A percentile compares a stretch with the other conserved stretches of the same genome.
Conservation (phyloP, 2,329 filamentous ascomycete species). For the Fusarium pilosicola region DNA sequence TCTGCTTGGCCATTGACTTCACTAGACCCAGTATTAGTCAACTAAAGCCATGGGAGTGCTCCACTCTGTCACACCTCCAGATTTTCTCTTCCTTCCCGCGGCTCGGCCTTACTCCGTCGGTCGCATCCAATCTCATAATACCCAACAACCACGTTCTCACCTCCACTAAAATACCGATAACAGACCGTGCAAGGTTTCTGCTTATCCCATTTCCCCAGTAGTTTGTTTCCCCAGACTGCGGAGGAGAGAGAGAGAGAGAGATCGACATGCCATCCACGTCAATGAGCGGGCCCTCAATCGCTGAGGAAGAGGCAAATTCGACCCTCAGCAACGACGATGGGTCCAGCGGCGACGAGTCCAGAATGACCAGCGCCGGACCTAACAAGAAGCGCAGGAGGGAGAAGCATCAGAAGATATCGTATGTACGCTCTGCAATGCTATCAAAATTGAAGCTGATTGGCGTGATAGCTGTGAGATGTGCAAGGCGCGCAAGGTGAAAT, state of each 20-base stretch:
- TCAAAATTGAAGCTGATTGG: background rate
- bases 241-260: conserved; percentile 47
- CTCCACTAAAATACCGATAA: conserved; percentile 10
- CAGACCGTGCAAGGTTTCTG: conserved; percentile 20
- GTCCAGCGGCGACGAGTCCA: conserved; percentile 51
- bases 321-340: conserved; percentile 50
- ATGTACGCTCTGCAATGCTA: conserved; percentile 30
- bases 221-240: conserved; percentile 27
- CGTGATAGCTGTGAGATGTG: conserved; percentile 54
- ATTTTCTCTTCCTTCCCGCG: conserved; percentile 8
- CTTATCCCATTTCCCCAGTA: conserved; percentile 25
- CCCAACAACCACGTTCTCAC: background rate
- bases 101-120: conserved; percentile 22
- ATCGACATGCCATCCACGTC: conserved; percentile 42
- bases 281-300: conserved; percentile 42
- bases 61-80: conserved; percentile 3
- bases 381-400: conserved; percentile 54
- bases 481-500: conserved; percentile 58
- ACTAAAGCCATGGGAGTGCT: background rate
- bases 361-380: conserved; percentile 22
- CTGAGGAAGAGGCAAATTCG: conserved; percentile 52
- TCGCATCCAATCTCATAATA: conserved; percentile 1
- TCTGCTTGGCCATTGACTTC: conserved; percentile 4
- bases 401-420: conserved; percentile 57
- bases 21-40: conserved; percentile 12